These are phyloP conservation scores for Colletotrichum zoysiae DNA, from an alignment of 2,329 filamentous ascomycete genomes.

Conservation along the genomic window DNA sequence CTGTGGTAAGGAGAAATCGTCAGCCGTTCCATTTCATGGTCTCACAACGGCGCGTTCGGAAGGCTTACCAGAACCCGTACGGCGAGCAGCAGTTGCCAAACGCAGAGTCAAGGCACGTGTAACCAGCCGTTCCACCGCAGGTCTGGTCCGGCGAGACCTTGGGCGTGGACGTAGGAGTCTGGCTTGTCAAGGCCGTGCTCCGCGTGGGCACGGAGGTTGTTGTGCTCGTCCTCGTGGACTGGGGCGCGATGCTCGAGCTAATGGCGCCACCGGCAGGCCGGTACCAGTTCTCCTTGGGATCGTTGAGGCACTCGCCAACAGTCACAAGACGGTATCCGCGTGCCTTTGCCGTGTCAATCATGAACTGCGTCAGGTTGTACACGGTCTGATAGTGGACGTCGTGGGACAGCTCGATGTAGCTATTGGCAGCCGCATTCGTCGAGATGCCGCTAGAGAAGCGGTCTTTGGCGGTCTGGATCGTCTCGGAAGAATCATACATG, in stretches of 20 bases:
- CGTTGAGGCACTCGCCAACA: constrained; percentile 69
- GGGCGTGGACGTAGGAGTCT: constrained; percentile 32
- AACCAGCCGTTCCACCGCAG: constrained; percentile 52
- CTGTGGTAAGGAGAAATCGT: constrained; percentile 43
- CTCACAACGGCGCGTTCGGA: neutral
- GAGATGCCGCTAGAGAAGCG: constrained; percentile 56
- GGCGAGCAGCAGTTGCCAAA: constrained; percentile 57
- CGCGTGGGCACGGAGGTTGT: constrained; percentile 2
- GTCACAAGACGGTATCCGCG: constrained; percentile 63
- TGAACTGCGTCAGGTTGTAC: constrained; percentile 52
- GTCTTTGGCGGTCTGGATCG: constrained; percentile 58
- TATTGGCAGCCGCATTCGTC: constrained; percentile 44
- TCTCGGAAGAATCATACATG: constrained; percentile 61
- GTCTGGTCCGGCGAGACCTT: constrained; percentile 51
- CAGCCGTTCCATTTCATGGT: constrained; percentile 22
- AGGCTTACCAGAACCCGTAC: constrained; percentile 56
- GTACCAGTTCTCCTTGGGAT: constrained; percentile 66
- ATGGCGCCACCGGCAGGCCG: constrained; percentile 47
- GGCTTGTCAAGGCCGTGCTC: neutral
- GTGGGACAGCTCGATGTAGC: constrained; percentile 61
- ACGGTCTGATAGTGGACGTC: constrained; percentile 55
- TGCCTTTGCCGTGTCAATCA: constrained; percentile 55
- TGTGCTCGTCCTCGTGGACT: constrained; percentile 36
- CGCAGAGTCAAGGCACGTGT: constrained; percentile 52
- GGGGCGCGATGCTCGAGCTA: constrained; percentile 34